These are phyloP conservation scores for Cajanus cajan DNA, from an alignment of 306 rosid genomes.

Conservation along the genomic window DNA sequence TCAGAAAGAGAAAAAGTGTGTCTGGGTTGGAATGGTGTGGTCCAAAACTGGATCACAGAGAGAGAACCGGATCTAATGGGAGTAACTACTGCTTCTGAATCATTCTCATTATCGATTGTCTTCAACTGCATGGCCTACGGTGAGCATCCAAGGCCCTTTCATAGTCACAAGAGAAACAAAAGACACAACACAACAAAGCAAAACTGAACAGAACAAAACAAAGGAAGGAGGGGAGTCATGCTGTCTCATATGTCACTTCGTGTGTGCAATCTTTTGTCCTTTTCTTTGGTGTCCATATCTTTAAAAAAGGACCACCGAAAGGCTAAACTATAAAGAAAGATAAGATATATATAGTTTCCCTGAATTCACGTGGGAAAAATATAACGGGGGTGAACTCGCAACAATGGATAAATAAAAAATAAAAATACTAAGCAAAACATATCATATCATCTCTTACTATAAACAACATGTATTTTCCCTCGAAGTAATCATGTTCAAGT, in stretches of 20 bases:
- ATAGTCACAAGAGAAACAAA: constrained; percentile 21
- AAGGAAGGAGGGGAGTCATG: neutral
- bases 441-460: neutral
- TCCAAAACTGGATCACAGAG: constrained; percentile 29
- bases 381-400: neutral
- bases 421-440: neutral
- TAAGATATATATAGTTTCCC: neutral
- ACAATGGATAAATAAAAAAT: neutral
- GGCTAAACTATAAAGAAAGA: neutral
- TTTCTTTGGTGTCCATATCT: constrained; percentile 23
- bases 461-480: too few relatives aligned
- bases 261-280: constrained; percentile 30
- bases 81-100: neutral
- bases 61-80: neutral
- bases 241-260: constrained; percentile 19
- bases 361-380: neutral
- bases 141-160: constrained; percentile 38
- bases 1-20: neutral
- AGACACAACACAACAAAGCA: neutral
- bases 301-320: constrained; percentile 37
- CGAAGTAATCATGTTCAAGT: too few relatives aligned
- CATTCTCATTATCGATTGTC: constrained; percentile 16
- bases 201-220: neutral
- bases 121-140: constrained; percentile 16
- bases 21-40: neutral